A percentile compares a stretch with the other conserved stretches of the same genome.
These are phyloP conservation scores for Alternaria sp. DNA, from an alignment of 2,329 filamentous ascomycete species.

Conservation along the genomic window DNA sequence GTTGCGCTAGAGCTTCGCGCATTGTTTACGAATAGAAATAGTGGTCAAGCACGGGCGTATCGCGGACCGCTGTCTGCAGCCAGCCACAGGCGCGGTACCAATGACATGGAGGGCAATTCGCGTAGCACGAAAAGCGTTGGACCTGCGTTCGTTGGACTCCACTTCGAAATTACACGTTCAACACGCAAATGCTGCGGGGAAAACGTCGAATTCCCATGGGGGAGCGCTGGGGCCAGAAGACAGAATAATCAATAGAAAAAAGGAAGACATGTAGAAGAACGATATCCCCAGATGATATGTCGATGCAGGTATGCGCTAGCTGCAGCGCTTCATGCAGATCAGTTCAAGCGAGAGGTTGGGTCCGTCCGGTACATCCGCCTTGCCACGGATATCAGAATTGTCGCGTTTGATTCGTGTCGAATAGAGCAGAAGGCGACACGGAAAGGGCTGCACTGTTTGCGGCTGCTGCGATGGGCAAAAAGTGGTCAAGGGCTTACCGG, in stretches of 20 bases:
- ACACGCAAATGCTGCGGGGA: conserved; percentile 7
- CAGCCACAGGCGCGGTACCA: conserved; percentile 20
- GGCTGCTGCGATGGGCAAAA: conserved; percentile 6
- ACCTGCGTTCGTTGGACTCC: conserved; percentile 12
- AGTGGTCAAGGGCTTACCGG: conserved; percentile 10
- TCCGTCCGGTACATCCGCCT: conserved; percentile 29
- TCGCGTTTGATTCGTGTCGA: conserved; percentile 8
- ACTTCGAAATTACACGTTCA: conserved; percentile 7
- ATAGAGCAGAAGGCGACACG: conserved; percentile 2
- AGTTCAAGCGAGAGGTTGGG: conserved; percentile 41
- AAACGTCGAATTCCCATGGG: conserved; percentile 4
- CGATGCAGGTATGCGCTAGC: conserved; percentile 34
- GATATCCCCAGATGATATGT: conserved; percentile 2
- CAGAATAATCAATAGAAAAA: conserved; percentile 6
- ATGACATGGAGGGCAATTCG: conserved; percentile 4
- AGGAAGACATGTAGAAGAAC: background rate
- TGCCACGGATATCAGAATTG: conserved; percentile 9
- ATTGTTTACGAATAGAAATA: background rate
- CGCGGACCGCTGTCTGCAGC: conserved; percentile 21
- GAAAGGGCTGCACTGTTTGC: conserved; percentile 18
- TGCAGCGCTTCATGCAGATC: conserved; percentile 47
- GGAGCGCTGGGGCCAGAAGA: background rate
- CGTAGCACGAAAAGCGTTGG: conserved; percentile 16
- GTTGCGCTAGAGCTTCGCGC: conserved; percentile 5
- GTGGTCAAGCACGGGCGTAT: conserved; percentile 15